These are phyloP conservation scores for Jamesozyma jinghongensis DNA, from an alignment of 805 yeast species.

Conservation along the genomic window DNA sequence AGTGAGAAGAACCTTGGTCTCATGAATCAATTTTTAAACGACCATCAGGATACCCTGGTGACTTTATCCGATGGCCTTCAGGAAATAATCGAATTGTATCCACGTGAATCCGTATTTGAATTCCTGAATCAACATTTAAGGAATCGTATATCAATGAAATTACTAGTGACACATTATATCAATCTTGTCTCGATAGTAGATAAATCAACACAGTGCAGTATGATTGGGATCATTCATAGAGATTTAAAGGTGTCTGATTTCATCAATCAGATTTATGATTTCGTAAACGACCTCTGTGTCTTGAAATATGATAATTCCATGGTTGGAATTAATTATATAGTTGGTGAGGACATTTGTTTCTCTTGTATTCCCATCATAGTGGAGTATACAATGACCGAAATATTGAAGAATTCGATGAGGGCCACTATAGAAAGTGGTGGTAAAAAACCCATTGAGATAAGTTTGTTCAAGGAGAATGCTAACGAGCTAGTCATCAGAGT, in stretches of 20 bases:
- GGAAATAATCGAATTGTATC: slow-evolving; percentile 38
- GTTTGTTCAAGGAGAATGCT: slow-evolving; percentile 22
- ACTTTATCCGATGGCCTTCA: slow-evolving; percentile 72
- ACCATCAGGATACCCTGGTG: slow-evolving; percentile 80
- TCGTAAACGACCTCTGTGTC: slow-evolving; percentile 75
- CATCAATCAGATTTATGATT: slow-evolving; percentile 54
- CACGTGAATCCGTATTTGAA: slow-evolving; percentile 41
- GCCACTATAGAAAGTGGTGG: slow-evolving; percentile 69
- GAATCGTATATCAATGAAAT: slow-evolving; percentile 80
- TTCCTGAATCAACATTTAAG: slow-evolving; percentile 69
- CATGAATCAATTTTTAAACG: slow-evolving; percentile 51
- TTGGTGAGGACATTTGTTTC: slow-evolving; percentile 48
- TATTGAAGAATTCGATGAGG: slow-evolving; percentile 77
- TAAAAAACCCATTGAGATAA: slow-evolving; percentile 20
- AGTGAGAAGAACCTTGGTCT: slow-evolving; percentile 45
- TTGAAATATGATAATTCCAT: slow-evolving; percentile 77
- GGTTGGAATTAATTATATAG: slow-evolving; percentile 29
- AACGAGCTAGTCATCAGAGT: slow-evolving; percentile 60
- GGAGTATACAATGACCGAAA: slow-evolving; percentile 79
- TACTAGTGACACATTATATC: slow-evolving; percentile 79
- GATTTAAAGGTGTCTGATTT: slow-evolving; percentile 55
- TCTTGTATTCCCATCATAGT: slow-evolving; percentile 84
- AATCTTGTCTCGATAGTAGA: slow-evolving; percentile 39
- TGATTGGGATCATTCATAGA: slow-evolving; percentile 58
- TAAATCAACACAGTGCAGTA: slow-evolving; percentile 4